Percentiles rank a stretch among this genome's conserved stretches.
phyloP scores from a whole-genome alignment of 106 monocot genomes.

The Apostasia ramifera region DNA sequence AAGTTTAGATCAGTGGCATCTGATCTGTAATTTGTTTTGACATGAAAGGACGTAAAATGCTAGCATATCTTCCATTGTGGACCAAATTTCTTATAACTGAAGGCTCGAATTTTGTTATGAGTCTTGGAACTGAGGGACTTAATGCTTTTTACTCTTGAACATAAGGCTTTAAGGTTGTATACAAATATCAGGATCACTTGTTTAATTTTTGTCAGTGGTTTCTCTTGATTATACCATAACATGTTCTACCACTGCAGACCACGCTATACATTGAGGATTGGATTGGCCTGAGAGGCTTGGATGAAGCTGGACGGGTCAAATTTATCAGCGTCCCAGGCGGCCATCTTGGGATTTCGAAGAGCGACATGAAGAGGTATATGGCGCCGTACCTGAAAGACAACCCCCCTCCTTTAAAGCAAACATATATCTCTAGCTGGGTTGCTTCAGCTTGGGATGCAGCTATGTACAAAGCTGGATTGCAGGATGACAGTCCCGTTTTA shows the following conservation, averaged over 20 bases:
- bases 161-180: too few relatives aligned
- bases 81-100: too few relatives aligned
- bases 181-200: too few relatives aligned
- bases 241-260: conserved; percentile 32
- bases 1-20: too few relatives aligned
- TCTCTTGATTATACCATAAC: too few relatives aligned
- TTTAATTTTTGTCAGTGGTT: too few relatives aligned
- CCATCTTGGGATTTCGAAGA: conserved; percentile 65
- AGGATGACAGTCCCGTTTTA: not conserved
- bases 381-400: conserved; percentile 54
- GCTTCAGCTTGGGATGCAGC: conserved; percentile 7
- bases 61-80: too few relatives aligned
- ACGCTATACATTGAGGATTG: conserved; percentile 75
- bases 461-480: not conserved
- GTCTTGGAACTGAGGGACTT: too few relatives aligned
- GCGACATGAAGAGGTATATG: conserved; percentile 64
- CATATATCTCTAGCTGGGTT: not conserved
- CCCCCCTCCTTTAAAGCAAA: not conserved
- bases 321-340: conserved; percentile 46
- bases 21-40: too few relatives aligned
- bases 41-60: too few relatives aligned
- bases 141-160: too few relatives aligned
- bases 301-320: conserved; percentile 63
- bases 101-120: too few relatives aligned
- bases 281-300: conserved; percentile 77